Evolutionary conservation across 352 stramenopile genomes (phyloP), one percentile per base, ranked within the genome.

Genomic region (Pythium periplocum): DNA sequence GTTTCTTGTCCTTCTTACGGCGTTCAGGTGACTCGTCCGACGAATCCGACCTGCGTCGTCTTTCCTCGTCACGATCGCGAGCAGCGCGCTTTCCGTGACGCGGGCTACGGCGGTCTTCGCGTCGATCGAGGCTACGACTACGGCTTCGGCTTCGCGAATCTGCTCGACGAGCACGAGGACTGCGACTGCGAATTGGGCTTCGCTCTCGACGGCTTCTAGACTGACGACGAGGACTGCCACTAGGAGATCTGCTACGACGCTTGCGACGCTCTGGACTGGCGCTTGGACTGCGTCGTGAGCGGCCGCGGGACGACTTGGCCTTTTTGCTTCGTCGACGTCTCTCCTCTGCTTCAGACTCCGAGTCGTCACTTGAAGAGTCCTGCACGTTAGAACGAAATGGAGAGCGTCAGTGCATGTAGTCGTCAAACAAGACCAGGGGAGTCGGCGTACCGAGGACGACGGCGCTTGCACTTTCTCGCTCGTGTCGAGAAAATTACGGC

Each of bases 401-500:
- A 12, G 38, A 42, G 38, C 7, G 12, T 42, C 38, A 42, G 12
- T 42, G 38, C 38, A 8, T 12, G 7, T 8, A 42, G 38, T 42
- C 38, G 38, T 42, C 10, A 48, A 48, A 31, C 17, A 55, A 26
- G 17, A 26, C 17, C 17, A 26, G 17, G 17, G 17, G 17, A 26
- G 17, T 26, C 17, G 17, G 17, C 57, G 46, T 40, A 59, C 53
- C 34, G 47, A 59, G 1, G 50, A 69, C 26, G 63, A 68, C 3
- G 12, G 33, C 6, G 46, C 61, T 17, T 62, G 63, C 48, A 85
- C 76, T 37, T 78, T 68, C 32, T 68, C 69, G 26, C 63, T 69
- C 32, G 35, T 37, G 49, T 63, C 60, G 12, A 63, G 45, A 38
- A 90, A 67, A 66, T 97, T 97, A 11, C 86, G 64, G 55, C 88